phyloP scores from a whole-genome alignment of 139 green algal species.

The Chlorella vulgaris region DNA sequence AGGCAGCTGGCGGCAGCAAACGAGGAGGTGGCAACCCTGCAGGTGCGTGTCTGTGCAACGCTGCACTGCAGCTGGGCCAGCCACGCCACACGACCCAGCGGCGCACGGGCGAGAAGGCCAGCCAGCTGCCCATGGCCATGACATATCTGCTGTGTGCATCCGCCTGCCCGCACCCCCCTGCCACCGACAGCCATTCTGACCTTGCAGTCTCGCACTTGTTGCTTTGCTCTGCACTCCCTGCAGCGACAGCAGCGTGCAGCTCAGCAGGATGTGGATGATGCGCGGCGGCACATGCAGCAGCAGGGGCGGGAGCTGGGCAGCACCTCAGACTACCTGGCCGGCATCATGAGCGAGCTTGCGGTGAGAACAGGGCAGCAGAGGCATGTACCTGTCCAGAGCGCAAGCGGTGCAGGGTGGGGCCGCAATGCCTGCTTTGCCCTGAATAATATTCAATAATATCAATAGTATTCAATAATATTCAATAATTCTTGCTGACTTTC shows the following conservation, averaged over 20 bases:
- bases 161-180: background rate
- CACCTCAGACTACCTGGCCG: conserved; percentile 32
- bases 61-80: background rate
- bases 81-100: background rate
- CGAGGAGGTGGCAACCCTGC: background rate
- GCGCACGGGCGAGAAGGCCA: background rate
- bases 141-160: background rate
- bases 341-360: conserved; percentile 32
- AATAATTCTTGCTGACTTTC: no score
- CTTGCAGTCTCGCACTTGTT: background rate
- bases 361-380: no score
- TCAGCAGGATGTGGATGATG: conserved; percentile 8
- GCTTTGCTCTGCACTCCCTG: background rate
- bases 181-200: background rate
- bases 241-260: conserved; percentile 24
- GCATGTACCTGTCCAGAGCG: no score
- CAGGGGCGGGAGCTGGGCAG: conserved; percentile 21
- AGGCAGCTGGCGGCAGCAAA: background rate
- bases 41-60: background rate
- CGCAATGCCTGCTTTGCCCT: no score
- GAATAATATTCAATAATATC: no score
- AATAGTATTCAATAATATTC: no score
- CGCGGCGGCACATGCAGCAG: background rate
- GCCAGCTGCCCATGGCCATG: no score
- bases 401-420: no score